Evolutionary conservation across 345 rosid genomes (phyloP).

Genomic region (Salix caprea): DNA sequence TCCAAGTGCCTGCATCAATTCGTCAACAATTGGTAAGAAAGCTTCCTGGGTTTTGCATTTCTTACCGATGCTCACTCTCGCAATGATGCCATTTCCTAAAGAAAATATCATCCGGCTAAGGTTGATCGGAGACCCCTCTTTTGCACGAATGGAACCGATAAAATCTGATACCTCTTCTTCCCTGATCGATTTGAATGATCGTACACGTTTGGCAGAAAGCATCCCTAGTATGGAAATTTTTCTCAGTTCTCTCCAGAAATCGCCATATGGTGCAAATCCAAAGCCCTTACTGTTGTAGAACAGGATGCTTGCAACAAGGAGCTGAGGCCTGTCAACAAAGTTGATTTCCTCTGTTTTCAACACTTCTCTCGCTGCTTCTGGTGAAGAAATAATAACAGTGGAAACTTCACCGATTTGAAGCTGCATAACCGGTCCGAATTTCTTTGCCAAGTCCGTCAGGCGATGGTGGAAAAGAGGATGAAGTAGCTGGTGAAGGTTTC

Average conservation of each 20-base stretch:
- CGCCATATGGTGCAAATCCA: constrained; percentile 17
- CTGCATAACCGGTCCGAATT: constrained; percentile 15
- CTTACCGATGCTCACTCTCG: constrained; percentile 21
- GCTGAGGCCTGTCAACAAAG: constrained; percentile 17
- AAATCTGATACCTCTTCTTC: constrained; percentile 10
- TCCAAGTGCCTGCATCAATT: neutral
- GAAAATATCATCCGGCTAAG: constrained; percentile 17
- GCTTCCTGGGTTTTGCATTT: constrained; percentile 20
- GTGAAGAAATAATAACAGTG: constrained; percentile 21
- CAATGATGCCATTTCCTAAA: constrained; percentile 9
- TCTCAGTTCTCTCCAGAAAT: constrained; percentile 29
- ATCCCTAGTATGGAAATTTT: constrained; percentile 16
- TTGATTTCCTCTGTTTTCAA: constrained; percentile 25
- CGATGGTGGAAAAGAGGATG: neutral
- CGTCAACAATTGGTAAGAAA: neutral
- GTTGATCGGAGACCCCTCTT: constrained; percentile 8
- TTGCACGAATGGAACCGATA: neutral
- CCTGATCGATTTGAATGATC: constrained; percentile 17
- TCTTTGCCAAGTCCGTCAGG: constrained; percentile 9
- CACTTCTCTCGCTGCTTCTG: constrained; percentile 24
- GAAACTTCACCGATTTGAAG: constrained; percentile 7
- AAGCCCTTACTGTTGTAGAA: constrained; percentile 9
- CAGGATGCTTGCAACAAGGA: neutral
- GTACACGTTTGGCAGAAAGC: constrained; percentile 12
- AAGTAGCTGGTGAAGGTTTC: constrained; percentile 12